These are phyloP conservation scores for Gonium pectorale DNA, from an alignment of 139 green algal genomes.

Conservation along the genomic window DNA sequence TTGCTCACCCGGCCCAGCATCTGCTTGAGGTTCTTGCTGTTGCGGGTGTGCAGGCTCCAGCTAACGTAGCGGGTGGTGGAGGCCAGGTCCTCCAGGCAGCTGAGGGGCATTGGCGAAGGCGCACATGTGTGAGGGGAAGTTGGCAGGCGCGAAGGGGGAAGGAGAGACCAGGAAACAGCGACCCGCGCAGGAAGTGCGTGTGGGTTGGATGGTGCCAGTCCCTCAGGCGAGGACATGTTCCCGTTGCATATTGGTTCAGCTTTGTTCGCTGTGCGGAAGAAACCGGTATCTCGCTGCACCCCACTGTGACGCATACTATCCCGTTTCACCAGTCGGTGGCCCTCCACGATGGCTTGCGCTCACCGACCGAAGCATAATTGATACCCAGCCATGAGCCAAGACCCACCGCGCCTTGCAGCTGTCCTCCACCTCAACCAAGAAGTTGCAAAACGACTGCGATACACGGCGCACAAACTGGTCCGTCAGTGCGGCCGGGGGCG, in stretches of 20 bases:
- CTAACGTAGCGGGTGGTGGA: conserved; percentile 93
- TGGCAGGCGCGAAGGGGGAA: background rate
- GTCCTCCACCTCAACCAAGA: conserved; percentile 85
- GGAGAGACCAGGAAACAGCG: too few species aligned
- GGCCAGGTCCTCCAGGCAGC: conserved; percentile 91
- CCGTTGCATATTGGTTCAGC: too few species aligned
- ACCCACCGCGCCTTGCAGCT: conserved; percentile 57
- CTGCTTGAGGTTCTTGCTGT: conserved; percentile 67
- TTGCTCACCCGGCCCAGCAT: conserved; percentile 80
- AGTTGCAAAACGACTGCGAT: conserved; percentile 81
- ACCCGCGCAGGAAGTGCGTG: too few species aligned
- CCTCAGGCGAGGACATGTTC: too few species aligned
- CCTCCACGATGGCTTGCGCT: too few species aligned
- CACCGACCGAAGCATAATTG: too few species aligned
- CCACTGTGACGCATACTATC: too few species aligned
- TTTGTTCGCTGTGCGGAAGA: too few species aligned
- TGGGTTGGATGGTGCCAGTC: too few species aligned
- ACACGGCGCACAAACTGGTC: conserved; percentile 84
- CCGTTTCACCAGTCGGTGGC: too few species aligned
- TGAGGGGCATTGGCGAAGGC: too few species aligned
- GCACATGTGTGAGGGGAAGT: background rate
- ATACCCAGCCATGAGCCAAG: background rate
- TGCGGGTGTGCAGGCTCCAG: conserved; percentile 93
- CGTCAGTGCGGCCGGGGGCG: conserved; percentile 1
- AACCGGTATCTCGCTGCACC: too few species aligned